Base-by-base conservation (phyloP, 441 rosid species). In the Pelargonium exstipulatum region DNA sequence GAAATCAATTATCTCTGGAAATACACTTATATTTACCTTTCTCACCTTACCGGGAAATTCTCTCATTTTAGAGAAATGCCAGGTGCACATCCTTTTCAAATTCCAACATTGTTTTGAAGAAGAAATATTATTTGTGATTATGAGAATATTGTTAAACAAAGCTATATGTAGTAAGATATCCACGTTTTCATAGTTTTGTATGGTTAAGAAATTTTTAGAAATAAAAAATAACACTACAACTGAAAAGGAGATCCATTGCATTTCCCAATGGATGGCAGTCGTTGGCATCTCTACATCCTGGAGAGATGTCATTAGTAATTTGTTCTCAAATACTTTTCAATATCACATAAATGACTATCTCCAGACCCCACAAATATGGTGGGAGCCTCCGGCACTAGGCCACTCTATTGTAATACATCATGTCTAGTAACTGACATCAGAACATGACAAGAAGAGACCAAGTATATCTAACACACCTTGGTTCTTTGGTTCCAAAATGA, bases 401-500 rank as follows among this genome's bases (percentile, higher is more conserved):
- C 7, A 43, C 46, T 13, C 13, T 51, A 4, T 51, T 51, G 22
- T 16, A 53, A 53, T 53, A 53, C 22, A 53, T 16, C 22, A 53
- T 53, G 22, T 53, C 60, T 17, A 53, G 2, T 18, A 49, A 5
- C 4, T 17, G 62, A 57, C 12, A 57, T 24, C 29, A 17, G 26
- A 2, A 18, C 29, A 18, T 18, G 29, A 8, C 62, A 18, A 61
- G 17, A 61, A 29, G n/a, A 48, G 24, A 68, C 62, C 32, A 26
- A 63, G 62, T 72, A 78, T 3, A 64, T 22, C 51, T 45, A 62
- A 67, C 76, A 69, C 80, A 91, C 97, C 97, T 80, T 13, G 96
- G 97, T 73, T 95, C 97, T 68, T 87, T 80, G 4, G 96, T 95
- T 63, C 99, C 96, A 29, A 90, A 69, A 75, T 78, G 90, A 84